Evolutionary conservation across 148 eudicot species (phyloP), one percentile per base, ranked within the genome.

Genomic region (Amaranthus cruentus): DNA sequence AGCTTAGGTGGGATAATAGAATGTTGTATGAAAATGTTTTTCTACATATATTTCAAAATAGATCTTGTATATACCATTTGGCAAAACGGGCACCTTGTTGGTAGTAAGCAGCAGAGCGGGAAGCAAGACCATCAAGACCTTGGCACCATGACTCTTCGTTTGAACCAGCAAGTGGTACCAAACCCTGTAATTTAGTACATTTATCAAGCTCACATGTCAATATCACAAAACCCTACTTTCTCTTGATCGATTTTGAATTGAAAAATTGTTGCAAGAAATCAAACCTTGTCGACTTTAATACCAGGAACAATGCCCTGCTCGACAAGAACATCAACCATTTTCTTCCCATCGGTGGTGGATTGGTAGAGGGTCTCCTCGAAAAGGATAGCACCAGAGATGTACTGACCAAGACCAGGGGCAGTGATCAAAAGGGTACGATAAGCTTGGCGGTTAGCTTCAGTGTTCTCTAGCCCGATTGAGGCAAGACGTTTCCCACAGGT

Each of bases 321-420:
- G 15, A 78, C 58, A 5, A 90, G 93, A 61, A 93, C 90, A 80
- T 92, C 93, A 2, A 90, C 96, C 52, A 93, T 90, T 81, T 88
- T 90, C 81, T 84, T 88, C 54, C 96, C 98, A 0, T 88, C 96
- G 44, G 65, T 61, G n/a, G 96, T 93, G 73, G 91, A 86, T 66
- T 93, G 98, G 82, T 93, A 90, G 76, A 93, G 93, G 62, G 98
- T 90, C 82, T 93, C 96, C 83, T 93, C 98, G 73, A 93, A 93
- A 72, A 88, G 94, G 74, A 93, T 93, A 50, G 92, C 98, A 10
- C 98, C 98, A 54, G 96, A 90, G 82, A 92, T 74, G 83, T 86
- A 92, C 68, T 88, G 79, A 11, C 96, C 96, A 52, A 90, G 87
- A 47, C 90, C 96, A 11, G 96, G 96, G 28, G 79, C 90, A 4